Percentiles rank a stretch among this genome's conserved stretches.
phyloP scores from a whole-genome alignment of 305 asterid species.

The Fraxinus floribunda region DNA sequence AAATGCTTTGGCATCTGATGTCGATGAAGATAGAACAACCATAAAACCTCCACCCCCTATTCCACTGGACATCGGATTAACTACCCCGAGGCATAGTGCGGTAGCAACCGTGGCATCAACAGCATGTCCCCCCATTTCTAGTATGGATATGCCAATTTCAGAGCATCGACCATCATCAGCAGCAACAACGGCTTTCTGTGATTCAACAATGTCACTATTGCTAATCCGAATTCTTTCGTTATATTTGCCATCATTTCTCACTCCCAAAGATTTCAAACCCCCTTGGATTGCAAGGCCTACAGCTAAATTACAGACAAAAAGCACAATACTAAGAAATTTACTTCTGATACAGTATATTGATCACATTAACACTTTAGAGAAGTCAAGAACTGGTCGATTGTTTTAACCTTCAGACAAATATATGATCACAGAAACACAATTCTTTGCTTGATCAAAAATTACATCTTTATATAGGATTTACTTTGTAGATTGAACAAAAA shows the following conservation, averaged over 20 bases:
- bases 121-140: slow-evolving; percentile 78
- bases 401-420: not conserved
- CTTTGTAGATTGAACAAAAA: not conserved
- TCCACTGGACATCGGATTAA: slow-evolving; percentile 70
- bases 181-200: slow-evolving; percentile 75
- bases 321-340: not conserved
- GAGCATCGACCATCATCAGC: slow-evolving; percentile 95
- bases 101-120: slow-evolving; percentile 90
- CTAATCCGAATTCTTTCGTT: slow-evolving; percentile 7
- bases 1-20: slow-evolving; percentile 48
- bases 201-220: slow-evolving; percentile 48
- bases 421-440: not conserved
- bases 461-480: not conserved
- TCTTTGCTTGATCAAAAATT: not conserved
- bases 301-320: slow-evolving; percentile 20
- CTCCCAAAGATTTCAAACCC: slow-evolving; percentile 25
- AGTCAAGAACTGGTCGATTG: not conserved
- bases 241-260: slow-evolving; percentile 21
- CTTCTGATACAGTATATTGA: not conserved
- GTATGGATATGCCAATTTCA: slow-evolving; percentile 59
- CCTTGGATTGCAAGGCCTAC: slow-evolving; percentile 41
- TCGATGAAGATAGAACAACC: slow-evolving; percentile 66
- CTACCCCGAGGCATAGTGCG: slow-evolving; percentile 87
- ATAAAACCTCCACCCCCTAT: slow-evolving; percentile 91
- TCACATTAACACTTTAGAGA: not conserved